phyloP scores from a whole-genome alignment of 306 rosid genomes.

The Urtica urens region DNA sequence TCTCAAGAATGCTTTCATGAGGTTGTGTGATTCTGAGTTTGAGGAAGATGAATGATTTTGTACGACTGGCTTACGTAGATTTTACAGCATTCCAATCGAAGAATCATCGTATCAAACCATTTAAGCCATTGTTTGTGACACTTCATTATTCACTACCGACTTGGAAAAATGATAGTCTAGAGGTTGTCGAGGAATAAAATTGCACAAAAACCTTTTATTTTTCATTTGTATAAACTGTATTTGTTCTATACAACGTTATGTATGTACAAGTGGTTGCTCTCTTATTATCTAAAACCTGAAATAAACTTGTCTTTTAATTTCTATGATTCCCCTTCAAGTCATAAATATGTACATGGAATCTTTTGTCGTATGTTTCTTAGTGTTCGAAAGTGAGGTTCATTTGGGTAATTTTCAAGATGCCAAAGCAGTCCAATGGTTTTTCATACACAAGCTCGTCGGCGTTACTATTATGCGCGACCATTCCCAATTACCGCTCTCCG shows the following conservation, averaged over 20 bases:
- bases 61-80: conserved; percentile 12
- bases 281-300: neutral
- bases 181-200: too few species aligned
- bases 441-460: conserved; percentile 61
- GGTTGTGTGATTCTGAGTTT: conserved; percentile 15
- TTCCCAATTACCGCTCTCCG: conserved; percentile 44
- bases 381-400: neutral
- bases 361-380: neutral
- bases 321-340: too few species aligned
- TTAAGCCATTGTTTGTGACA: neutral
- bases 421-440: conserved; percentile 53
- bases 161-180: too few species aligned
- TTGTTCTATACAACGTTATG: too few species aligned
- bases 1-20: conserved; percentile 15
- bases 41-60: conserved; percentile 12
- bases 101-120: too few species aligned
- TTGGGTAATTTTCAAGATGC: conserved; percentile 29
- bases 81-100: too few species aligned
- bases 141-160: neutral
- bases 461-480: conserved; percentile 85
- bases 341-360: neutral
- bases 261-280: neutral
- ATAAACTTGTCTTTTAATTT: too few species aligned
- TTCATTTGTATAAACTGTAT: too few species aligned
- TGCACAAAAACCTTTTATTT: too few species aligned